Evolutionary conservation across 1,284 basidiomycete genomes (phyloP).

Genomic region (Leccinum pallidistipes): DNA sequence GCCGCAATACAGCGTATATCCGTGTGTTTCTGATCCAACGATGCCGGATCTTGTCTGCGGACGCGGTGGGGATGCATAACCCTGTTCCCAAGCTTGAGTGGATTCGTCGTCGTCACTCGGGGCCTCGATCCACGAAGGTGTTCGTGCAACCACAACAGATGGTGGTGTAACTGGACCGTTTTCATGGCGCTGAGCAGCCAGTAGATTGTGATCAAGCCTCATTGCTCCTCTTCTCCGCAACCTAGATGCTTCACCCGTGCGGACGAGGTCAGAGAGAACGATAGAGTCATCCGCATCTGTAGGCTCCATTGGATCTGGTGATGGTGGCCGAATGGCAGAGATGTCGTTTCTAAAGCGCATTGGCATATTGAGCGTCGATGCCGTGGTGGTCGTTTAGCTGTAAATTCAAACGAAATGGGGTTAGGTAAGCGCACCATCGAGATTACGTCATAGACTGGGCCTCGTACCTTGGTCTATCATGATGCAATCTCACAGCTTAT

Average conservation of each 20-base stretch:
- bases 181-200: slow-evolving; percentile 33
- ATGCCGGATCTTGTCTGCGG: slow-evolving; percentile 18
- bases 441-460: slow-evolving; percentile 14
- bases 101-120: slow-evolving; percentile 37
- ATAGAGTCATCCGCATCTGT: slow-evolving; percentile 63
- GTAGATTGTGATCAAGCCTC: slow-evolving; percentile 51
- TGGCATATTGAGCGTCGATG: slow-evolving; percentile 29
- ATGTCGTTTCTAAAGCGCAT: slow-evolving; percentile 32
- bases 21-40: slow-evolving; percentile 23
- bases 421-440: slow-evolving; percentile 4
- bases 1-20: slow-evolving; percentile 54
- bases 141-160: slow-evolving; percentile 29
- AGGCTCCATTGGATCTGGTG: slow-evolving; percentile 26
- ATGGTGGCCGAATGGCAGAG: slow-evolving; percentile 10
- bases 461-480: neutral
- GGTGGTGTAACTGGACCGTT: slow-evolving; percentile 27
- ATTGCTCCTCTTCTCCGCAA: slow-evolving; percentile 70
- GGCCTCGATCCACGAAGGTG: slow-evolving; percentile 38
- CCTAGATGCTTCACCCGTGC: slow-evolving; percentile 68
- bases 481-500: no score
- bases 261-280: slow-evolving; percentile 66
- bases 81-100: slow-evolving; percentile 36
- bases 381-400: slow-evolving; percentile 20
- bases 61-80: slow-evolving; percentile 31
- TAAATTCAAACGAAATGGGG: slow-evolving; percentile 7